Evolutionary conservation across 768 basidiomycete genomes (phyloP).

Genomic region (Agaricus blazei): DNA sequence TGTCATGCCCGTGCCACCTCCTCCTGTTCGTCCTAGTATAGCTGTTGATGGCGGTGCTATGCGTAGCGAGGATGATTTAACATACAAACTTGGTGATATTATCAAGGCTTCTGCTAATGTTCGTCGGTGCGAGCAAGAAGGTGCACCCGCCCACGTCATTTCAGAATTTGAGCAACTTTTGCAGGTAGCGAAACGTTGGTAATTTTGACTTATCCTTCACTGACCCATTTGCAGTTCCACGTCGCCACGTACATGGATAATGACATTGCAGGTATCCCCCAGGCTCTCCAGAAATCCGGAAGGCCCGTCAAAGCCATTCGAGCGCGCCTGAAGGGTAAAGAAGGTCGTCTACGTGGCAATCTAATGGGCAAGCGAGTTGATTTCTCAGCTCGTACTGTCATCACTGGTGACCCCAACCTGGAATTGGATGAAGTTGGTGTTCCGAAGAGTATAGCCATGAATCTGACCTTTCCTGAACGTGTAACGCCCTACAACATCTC

Average conservation of each 20-base stretch:
- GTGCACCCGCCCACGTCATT: slow-evolving; percentile 93
- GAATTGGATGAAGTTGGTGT: slow-evolving; percentile 97
- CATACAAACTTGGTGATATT: slow-evolving; percentile 95
- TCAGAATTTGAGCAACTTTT: slow-evolving; percentile 94
- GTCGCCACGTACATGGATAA: slow-evolving; percentile 99
- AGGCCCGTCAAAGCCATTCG: slow-evolving; percentile 98
- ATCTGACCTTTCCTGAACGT: slow-evolving; percentile 94
- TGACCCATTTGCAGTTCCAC: slow-evolving; percentile 64
- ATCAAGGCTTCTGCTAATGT: slow-evolving; percentile 94
- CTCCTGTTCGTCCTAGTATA: slow-evolving; percentile 96
- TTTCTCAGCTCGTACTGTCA: slow-evolving; percentile 98
- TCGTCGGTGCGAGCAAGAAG: slow-evolving; percentile 90
- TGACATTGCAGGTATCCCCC: slow-evolving; percentile 96
- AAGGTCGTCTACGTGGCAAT: slow-evolving; percentile 95
- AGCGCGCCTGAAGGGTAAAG: slow-evolving; percentile 96
- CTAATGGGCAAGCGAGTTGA: slow-evolving; percentile 99
- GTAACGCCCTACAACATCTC: slow-evolving; percentile 97
- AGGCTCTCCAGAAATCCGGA: slow-evolving; percentile 95
- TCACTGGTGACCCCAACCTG: slow-evolving; percentile 97
- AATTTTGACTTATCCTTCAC: background rate
- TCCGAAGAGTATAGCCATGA: slow-evolving; percentile 93
- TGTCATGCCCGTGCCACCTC: slow-evolving; percentile 95
- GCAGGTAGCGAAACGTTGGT: slow-evolving; percentile 53
- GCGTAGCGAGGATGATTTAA: slow-evolving; percentile 97
- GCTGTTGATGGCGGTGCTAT: slow-evolving; percentile 95